A percentile compares a stretch with the other conserved stretches of the same genome.
Conservation (phyloP, 345 rosid species). For the Chamaenerion angustifolium region DNA sequence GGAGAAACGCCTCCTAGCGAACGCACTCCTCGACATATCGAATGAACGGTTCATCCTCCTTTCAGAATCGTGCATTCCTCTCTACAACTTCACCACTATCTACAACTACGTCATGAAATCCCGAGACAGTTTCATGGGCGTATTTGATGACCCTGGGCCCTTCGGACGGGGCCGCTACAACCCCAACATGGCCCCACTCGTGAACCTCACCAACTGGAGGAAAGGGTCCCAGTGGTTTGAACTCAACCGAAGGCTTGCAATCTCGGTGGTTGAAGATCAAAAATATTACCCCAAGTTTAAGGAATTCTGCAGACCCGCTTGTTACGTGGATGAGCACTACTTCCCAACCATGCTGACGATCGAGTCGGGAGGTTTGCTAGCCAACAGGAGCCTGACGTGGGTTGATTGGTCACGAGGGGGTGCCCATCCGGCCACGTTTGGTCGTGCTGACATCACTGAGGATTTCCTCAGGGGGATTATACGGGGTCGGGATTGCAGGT, state of each 20-base stretch:
- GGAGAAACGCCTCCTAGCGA: constrained; percentile 81
- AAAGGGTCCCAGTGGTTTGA: constrained; percentile 98
- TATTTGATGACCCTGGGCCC: constrained; percentile 83
- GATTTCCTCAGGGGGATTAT: constrained; percentile 40
- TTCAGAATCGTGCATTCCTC: constrained; percentile 93
- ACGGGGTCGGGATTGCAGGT: constrained; percentile 32
- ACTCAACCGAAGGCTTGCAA: constrained; percentile 58
- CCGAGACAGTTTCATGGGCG: constrained; percentile 63
- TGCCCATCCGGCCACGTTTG: constrained; percentile 86
- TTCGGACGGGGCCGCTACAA: constrained; percentile 80
- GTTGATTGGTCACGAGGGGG: constrained; percentile 99
- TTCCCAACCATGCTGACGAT: constrained; percentile 92
- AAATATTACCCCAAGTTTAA: constrained; percentile 51
- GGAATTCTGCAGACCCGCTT: constrained; percentile 68
- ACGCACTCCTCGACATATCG: constrained; percentile 76
- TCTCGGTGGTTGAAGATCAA: constrained; percentile 50
- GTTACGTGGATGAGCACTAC: constrained; percentile 92
- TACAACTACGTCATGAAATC: constrained; percentile 54
- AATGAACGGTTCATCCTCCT: constrained; percentile 83
- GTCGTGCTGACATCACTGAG: constrained; percentile 48
- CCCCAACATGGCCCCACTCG: constrained; percentile 63
- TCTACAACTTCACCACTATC: constrained; percentile 56
- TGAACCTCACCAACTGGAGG: constrained; percentile 62
- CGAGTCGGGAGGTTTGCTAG: constrained; percentile 39
- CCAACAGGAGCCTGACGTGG: constrained; percentile 84